phyloP scores from a whole-genome alignment of 148 eudicot genomes.

The Heliamphora exappendiculata region DNA sequence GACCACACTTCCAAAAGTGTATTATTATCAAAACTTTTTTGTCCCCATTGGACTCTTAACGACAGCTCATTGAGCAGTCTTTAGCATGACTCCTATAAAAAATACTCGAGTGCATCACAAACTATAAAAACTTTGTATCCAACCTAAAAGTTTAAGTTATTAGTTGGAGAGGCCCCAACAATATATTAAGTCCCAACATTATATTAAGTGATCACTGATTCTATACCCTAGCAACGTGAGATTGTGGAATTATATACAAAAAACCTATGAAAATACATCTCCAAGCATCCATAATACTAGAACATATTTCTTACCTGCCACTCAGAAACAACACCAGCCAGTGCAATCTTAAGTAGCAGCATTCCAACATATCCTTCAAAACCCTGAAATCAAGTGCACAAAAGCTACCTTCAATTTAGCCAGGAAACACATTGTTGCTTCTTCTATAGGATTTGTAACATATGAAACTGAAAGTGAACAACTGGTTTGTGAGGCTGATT shows the following conservation, averaged over 20 bases:
- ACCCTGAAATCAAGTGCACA: slow-evolving; percentile 29
- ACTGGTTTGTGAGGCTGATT: not conserved
- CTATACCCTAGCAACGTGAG: no score
- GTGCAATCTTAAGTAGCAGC: slow-evolving; percentile 43
- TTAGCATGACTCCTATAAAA: no score
- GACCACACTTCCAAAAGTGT: no score
- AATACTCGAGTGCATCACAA: not conserved
- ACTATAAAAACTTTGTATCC: no score
- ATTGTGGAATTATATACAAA: no score
- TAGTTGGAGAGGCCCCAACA: no score
- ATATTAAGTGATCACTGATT: no score
- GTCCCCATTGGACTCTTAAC: no score
- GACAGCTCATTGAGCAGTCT: no score
- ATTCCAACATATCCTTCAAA: slow-evolving; percentile 56
- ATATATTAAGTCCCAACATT: no score
- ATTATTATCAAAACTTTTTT: no score
- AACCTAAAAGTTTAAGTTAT: no score
- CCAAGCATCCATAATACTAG: not conserved
- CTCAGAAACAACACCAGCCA: slow-evolving; percentile 41
- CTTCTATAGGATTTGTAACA: not conserved
- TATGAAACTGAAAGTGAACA: not conserved
- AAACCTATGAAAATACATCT: not conserved
- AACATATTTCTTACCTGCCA: slow-evolving; percentile 40
- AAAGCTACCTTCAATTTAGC: not conserved
- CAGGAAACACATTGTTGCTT: not conserved